Conservation (phyloP, 371 early-diverging fungal species). For the Lichtheimia hyalospora region DNA sequence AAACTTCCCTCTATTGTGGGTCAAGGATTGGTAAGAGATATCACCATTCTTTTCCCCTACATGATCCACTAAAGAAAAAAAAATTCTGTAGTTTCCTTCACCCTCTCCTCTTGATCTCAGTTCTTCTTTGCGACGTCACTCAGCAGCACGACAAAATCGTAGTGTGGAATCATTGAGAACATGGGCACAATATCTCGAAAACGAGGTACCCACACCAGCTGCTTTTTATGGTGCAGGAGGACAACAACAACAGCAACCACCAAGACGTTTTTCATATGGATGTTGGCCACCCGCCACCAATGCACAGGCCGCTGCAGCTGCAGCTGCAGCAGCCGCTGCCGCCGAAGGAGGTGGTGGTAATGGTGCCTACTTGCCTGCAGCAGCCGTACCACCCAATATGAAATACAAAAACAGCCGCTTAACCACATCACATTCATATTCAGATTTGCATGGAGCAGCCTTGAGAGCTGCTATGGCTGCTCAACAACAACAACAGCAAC, state of each 20-base stretch:
- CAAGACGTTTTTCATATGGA: constrained; percentile 30
- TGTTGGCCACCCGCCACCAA: constrained; percentile 16
- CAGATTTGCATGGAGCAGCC: constrained; percentile 25
- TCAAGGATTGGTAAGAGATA: constrained; percentile 20
- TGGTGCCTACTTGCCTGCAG: constrained; percentile 4
- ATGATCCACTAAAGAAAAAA: not conserved
- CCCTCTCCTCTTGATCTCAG: constrained; percentile 43
- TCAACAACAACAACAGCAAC: constrained; percentile 1
- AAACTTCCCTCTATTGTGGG: constrained; percentile 15
- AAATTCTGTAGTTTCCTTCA: constrained; percentile 29
- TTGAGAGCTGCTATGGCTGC: not conserved
- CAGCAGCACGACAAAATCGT: constrained; percentile 25
- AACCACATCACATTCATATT: constrained; percentile 27
- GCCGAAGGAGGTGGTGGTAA: constrained; percentile 1
- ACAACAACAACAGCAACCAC: not conserved
- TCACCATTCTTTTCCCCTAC: not conserved
- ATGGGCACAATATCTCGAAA: constrained; percentile 47
- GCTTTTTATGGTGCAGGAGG: constrained; percentile 19
- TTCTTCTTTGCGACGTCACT: constrained; percentile 23
- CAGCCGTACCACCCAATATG: not conserved
- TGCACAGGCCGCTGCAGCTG: no score
- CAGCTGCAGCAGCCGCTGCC: no score
- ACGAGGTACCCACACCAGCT: constrained; percentile 17
- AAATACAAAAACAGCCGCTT: constrained; percentile 12
- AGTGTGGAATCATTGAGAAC: constrained; percentile 42